Conservation (phyloP, 768 basidiomycete genomes). For the Lentinula sp. region DNA sequence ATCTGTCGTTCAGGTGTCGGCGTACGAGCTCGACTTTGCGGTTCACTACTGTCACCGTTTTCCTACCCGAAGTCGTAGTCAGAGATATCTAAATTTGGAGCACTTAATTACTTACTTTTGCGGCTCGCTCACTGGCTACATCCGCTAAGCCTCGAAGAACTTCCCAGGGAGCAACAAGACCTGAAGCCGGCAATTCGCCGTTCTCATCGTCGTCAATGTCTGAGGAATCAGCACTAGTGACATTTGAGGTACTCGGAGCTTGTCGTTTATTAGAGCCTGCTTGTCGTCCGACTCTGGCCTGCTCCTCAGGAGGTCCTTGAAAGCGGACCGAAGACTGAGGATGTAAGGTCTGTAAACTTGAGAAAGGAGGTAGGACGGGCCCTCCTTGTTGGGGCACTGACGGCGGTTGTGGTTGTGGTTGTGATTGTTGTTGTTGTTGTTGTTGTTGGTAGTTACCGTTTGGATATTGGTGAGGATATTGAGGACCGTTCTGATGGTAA, state of each 20-base stretch:
- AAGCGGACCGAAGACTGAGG: slow-evolving; percentile 54
- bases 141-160: slow-evolving; percentile 77
- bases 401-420: neutral
- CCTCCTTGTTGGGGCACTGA: slow-evolving; percentile 24
- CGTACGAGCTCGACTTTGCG: slow-evolving; percentile 69
- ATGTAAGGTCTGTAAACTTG: slow-evolving; percentile 47
- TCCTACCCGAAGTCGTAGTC: slow-evolving; percentile 35
- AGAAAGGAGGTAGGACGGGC: slow-evolving; percentile 65
- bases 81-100: neutral
- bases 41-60: slow-evolving; percentile 71
- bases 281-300: slow-evolving; percentile 13
- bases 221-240: slow-evolving; percentile 76
- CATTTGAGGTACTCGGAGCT: slow-evolving; percentile 56
- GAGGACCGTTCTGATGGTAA: slow-evolving; percentile 1
- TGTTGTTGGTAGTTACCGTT: slow-evolving; percentile 27
- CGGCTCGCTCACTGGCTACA: slow-evolving; percentile 74
- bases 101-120: slow-evolving; percentile 45
- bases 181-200: slow-evolving; percentile 73
- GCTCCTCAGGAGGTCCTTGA: slow-evolving; percentile 31
- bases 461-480: slow-evolving; percentile 1
- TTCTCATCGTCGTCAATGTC: slow-evolving; percentile 81
- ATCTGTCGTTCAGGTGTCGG: slow-evolving; percentile 66
- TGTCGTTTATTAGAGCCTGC: slow-evolving; percentile 42
- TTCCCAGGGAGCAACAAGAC: slow-evolving; percentile 84
- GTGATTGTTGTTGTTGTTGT: slow-evolving; percentile 7